Evolutionary conservation across 2,329 filamentous ascomycete genomes (phyloP).

Genomic region (Ophiocordyceps unilateralis): DNA sequence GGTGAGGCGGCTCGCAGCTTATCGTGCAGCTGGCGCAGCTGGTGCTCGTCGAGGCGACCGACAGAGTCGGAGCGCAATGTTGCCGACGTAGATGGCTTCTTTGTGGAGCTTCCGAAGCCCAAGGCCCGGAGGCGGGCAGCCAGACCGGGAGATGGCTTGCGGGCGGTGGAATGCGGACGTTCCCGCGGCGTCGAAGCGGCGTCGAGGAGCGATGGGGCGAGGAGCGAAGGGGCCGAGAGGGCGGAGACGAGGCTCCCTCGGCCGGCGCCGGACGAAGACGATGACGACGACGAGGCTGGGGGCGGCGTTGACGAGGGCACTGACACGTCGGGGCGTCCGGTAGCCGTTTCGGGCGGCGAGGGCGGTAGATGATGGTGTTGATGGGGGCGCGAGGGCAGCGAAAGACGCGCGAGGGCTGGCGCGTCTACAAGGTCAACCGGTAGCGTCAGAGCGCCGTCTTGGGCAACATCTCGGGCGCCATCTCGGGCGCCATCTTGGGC

Average conservation of each 20-base stretch:
- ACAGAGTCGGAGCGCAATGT: conserved; percentile 27
- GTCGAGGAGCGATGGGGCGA: background rate
- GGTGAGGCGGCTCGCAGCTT: conserved; percentile 40
- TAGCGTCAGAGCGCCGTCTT: background rate
- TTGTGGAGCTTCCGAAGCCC: conserved; percentile 32
- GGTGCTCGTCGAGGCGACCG: conserved; percentile 53
- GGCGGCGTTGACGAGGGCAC: too few relatives aligned
- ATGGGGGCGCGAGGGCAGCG: background rate
- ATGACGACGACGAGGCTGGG: too few relatives aligned
- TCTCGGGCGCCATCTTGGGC: background rate
- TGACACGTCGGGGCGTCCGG: background rate
- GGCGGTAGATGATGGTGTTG: background rate
- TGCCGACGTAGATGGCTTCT: conserved; percentile 14
- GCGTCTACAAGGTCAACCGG: background rate
- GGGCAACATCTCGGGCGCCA: too few relatives aligned
- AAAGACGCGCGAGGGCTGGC: background rate
- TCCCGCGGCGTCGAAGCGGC: conserved; percentile 1
- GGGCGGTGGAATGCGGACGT: conserved; percentile 15
- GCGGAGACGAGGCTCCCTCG: background rate
- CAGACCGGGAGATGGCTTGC: conserved; percentile 46
- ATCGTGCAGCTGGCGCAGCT: conserved; percentile 52
- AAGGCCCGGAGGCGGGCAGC: conserved; percentile 48
- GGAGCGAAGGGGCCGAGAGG: background rate
- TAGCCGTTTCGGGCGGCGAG: background rate
- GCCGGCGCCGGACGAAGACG: background rate